These are phyloP conservation scores for Xylariomycetidae sp. DNA, from an alignment of 2,329 filamentous ascomycete genomes.

Conservation along the genomic window DNA sequence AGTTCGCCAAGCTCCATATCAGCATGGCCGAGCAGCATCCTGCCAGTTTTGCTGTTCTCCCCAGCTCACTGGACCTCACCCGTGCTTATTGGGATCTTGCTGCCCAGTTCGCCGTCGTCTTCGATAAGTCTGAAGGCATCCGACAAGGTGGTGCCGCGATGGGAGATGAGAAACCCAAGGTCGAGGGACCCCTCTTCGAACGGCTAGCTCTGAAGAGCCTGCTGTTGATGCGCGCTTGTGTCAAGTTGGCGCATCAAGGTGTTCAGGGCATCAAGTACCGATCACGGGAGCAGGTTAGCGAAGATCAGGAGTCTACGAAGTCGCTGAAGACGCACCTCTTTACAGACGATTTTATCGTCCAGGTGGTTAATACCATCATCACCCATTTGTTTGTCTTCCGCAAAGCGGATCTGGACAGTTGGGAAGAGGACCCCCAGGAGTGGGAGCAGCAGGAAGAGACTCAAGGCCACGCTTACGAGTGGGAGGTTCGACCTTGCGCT, in stretches of 20 bases:
- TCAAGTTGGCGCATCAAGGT: slow-evolving; percentile 79
- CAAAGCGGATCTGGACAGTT: slow-evolving; percentile 76
- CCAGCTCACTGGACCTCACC: slow-evolving; percentile 70
- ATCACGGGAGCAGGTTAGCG: slow-evolving; percentile 65
- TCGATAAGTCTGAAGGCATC: slow-evolving; percentile 54
- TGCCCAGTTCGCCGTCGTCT: slow-evolving; percentile 68
- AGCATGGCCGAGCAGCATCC: slow-evolving; percentile 77
- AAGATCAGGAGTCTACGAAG: slow-evolving; percentile 64
- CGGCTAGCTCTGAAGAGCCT: slow-evolving; percentile 78
- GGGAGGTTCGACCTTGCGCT: slow-evolving; percentile 83
- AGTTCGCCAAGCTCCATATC: slow-evolving; percentile 87
- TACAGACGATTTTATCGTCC: slow-evolving; percentile 66
- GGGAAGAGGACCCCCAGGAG: slow-evolving; percentile 91
- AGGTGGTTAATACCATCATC: slow-evolving; percentile 79
- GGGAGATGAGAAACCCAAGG: slow-evolving; percentile 41
- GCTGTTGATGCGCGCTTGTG: slow-evolving; percentile 72
- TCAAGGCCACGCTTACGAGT: slow-evolving; percentile 81
- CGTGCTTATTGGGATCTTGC: slow-evolving; percentile 82
- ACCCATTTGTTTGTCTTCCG: slow-evolving; percentile 85
- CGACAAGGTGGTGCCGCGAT: slow-evolving; percentile 36
- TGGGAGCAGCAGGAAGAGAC: slow-evolving; percentile 91
- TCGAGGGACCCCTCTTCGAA: slow-evolving; percentile 63
- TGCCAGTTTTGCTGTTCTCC: slow-evolving; percentile 75
- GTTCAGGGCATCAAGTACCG: slow-evolving; percentile 79
- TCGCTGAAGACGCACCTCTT: slow-evolving; percentile 70